Evolutionary conservation across 345 rosid species (phyloP).

Genomic region (Rubroshorea leprosula): DNA sequence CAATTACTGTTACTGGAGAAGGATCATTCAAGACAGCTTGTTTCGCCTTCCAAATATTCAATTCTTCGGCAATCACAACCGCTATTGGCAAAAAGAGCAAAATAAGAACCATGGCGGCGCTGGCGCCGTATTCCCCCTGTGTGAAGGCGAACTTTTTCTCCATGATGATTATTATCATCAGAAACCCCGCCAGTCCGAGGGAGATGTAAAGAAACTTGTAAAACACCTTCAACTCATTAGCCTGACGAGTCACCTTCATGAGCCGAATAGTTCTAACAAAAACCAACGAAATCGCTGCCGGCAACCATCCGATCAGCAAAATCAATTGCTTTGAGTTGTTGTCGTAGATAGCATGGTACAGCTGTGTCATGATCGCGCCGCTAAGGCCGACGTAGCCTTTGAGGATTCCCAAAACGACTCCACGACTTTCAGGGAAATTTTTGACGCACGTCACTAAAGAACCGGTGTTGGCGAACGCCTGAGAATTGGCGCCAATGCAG

Average conservation of each 20-base stretch:
- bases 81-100: conserved; percentile 33
- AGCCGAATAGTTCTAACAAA: conserved; percentile 31
- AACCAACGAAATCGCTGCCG: conserved; percentile 29
- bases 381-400: conserved; percentile 48
- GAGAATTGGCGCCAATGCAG: too few relatives aligned
- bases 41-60: conserved; percentile 26
- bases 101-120: conserved; percentile 28
- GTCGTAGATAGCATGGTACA: conserved; percentile 37
- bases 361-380: conserved; percentile 42
- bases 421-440: conserved; percentile 48
- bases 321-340: conserved; percentile 33
- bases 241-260: conserved; percentile 25
- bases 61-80: conserved; percentile 31
- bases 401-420: conserved; percentile 37
- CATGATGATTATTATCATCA: conserved; percentile 31
- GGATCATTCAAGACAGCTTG: too few relatives aligned
- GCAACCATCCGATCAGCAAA: too few relatives aligned
- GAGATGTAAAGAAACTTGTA: conserved; percentile 39
- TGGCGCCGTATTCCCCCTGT: conserved; percentile 23
- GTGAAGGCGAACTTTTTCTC: conserved; percentile 33
- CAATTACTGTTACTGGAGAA: too few relatives aligned
- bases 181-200: conserved; percentile 34
- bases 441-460: conserved; percentile 42
- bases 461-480: conserved; percentile 47
- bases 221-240: conserved; percentile 32